Conservation (phyloP, 2,329 filamentous ascomycete species). For the Sporothrix pseudoabietina region DNA sequence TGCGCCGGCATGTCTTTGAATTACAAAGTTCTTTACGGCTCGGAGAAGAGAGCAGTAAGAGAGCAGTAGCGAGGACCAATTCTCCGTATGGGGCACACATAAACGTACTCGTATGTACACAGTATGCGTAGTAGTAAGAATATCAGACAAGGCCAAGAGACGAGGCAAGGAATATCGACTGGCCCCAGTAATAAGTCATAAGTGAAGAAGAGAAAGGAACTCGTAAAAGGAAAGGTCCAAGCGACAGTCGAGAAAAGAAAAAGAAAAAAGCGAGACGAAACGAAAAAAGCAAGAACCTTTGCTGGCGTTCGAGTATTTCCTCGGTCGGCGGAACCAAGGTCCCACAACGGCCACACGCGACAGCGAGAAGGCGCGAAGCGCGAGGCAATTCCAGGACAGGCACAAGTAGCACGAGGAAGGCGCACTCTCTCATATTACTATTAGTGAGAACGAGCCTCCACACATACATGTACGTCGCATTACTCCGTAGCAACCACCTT, state of each 20-base stretch:
- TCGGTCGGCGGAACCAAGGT: constrained; percentile 11
- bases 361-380: constrained; percentile 34
- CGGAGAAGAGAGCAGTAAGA: neutral
- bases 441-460: neutral
- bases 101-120: neutral
- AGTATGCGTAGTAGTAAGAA: neutral
- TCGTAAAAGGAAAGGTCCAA: constrained; percentile 4
- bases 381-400: constrained; percentile 26
- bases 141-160: neutral
- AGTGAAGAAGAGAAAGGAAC: neutral
- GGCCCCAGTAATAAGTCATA: neutral
- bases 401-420: neutral
- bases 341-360: constrained; percentile 31
- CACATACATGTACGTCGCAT: too few species aligned
- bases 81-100: neutral
- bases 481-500: neutral
- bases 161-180: neutral
- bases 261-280: neutral
- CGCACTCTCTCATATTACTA: neutral
- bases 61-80: neutral
- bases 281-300: neutral
- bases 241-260: neutral
- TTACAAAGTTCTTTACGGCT: neutral
- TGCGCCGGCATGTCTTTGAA: constrained; percentile 6
- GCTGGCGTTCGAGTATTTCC: constrained; percentile 8